Base-by-base conservation (phyloP, 2,329 filamentous ascomycete species). In the Penicillium rolfsii region DNA sequence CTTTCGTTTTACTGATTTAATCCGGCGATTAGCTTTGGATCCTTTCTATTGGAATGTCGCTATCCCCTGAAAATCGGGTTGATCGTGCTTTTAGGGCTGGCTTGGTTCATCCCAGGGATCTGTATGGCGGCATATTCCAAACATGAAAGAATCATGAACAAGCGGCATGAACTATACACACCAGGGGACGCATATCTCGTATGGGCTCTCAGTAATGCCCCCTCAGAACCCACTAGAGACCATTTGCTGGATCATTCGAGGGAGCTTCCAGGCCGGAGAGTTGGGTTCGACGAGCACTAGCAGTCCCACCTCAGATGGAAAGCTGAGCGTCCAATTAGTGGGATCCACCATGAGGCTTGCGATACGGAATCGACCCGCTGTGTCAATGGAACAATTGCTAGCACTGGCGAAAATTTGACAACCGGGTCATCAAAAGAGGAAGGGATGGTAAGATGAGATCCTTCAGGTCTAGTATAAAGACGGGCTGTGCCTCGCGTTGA, bases 401-500 rank as follows among this genome's bases (percentile, higher is more conserved):
- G 38, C 30, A 11, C 8, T 36, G 6, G 50, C n/a, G 9, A 38
- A 40, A 26, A n/a, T 16, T 40, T 16, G 35, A 50, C 22, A 19
- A 52, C 14, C 28, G 9, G 38, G 55, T 58, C 28, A 45, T 52
- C 38, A 48, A 30, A 43, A 41, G 16, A 43, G 16, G 43, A 24
- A 8, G 11, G 28, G 8, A 52, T n/a, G n/a, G 50, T 22, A 46
- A 45, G 41, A 40, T 54, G 33, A 56, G 26, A 35, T 28, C 36
- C 53, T 55, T 35, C 45, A 40, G 14, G 52, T 43, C 11, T 46
- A 55, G 64, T 66, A 66, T 66, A 66, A 66, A 62, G 56, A 60
- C 50, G 36, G 40, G 40, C 38, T 52, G 24, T 36, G 52, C 38
- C 63, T 60, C 30, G 28, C 36, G 9, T 57, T 35, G 41, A 50